A percentile compares a stretch with the other conserved stretches of the same genome.
Evolutionary conservation across 768 basidiomycete genomes (phyloP).

Genomic region (Coprinopsis sp.): DNA sequence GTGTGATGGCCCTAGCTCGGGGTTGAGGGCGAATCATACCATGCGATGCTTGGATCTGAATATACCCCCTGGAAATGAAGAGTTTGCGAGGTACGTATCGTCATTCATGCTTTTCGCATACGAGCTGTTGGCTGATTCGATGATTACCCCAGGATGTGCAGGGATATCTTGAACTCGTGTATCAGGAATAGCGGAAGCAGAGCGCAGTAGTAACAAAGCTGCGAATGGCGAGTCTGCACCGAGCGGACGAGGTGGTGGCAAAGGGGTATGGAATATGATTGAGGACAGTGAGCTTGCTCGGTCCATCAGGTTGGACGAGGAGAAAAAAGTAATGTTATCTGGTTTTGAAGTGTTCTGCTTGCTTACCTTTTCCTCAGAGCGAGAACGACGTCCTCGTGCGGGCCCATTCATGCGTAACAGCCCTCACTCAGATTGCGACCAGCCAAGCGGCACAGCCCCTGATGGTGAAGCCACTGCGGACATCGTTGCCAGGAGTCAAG

Average conservation of each 20-base stretch:
- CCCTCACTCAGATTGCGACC: slow-evolving; percentile 29
- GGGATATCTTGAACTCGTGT: slow-evolving; percentile 87
- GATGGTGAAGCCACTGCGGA: slow-evolving; percentile 23
- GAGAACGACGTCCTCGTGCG: slow-evolving; percentile 45
- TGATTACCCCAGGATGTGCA: slow-evolving; percentile 54
- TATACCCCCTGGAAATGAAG: slow-evolving; percentile 81
- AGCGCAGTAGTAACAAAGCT: slow-evolving; percentile 41
- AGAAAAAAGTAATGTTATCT: slow-evolving; percentile 41
- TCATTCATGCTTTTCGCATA: not conserved
- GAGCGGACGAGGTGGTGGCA: slow-evolving; percentile 53
- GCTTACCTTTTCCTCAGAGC: slow-evolving; percentile 21
- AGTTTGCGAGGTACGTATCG: slow-evolving; percentile 57
- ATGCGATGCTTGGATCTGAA: slow-evolving; percentile 93
- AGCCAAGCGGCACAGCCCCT: slow-evolving; percentile 16
- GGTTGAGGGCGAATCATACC: slow-evolving; percentile 76
- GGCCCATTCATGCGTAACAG: slow-evolving; percentile 37
- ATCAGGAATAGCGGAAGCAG: slow-evolving; percentile 92
- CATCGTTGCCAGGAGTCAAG: slow-evolving; percentile 42
- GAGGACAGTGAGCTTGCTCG: slow-evolving; percentile 81
- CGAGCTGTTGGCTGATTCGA: slow-evolving; percentile 8
- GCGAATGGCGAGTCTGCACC: slow-evolving; percentile 16
- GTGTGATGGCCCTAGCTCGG: slow-evolving; percentile 89
- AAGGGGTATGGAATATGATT: slow-evolving; percentile 80
- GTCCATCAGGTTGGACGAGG: slow-evolving; percentile 54
- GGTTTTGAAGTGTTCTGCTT: not conserved